Evolutionary conservation across 352 stramenopile species (phyloP).

Genomic region (Globisporangium takayamanum): DNA sequence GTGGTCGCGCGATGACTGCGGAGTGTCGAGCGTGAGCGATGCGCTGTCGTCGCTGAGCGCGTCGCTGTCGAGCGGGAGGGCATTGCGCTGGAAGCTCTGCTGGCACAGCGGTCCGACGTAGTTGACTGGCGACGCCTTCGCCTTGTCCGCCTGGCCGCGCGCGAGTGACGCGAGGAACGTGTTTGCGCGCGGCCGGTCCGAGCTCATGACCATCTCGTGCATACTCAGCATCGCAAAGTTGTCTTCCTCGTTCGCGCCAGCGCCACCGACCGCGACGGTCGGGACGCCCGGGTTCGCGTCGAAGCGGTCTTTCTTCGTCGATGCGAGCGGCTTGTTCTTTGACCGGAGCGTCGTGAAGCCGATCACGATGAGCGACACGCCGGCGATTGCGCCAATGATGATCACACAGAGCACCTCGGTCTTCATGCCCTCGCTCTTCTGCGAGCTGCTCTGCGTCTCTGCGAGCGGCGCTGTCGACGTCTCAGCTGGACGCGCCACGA

Average conservation of each 20-base stretch:
- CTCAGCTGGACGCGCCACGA: constrained; percentile 19
- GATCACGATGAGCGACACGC: constrained; percentile 49
- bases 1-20: constrained; percentile 21
- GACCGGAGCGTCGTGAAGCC: constrained; percentile 57
- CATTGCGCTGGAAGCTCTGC: constrained; percentile 40
- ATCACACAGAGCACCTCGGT: constrained; percentile 57
- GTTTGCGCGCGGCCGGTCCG: constrained; percentile 22
- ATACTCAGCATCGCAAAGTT: constrained; percentile 81
- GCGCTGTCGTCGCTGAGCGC: constrained; percentile 12
- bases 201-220: constrained; percentile 53
- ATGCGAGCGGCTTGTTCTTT: constrained; percentile 18
- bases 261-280: constrained; percentile 19
- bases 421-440: constrained; percentile 32
- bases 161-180: constrained; percentile 45
- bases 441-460: constrained; percentile 1
- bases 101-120: constrained; percentile 42
- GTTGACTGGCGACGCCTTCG: constrained; percentile 28
- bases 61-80: constrained; percentile 17
- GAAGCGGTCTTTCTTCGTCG: constrained; percentile 12
- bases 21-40: constrained; percentile 14
- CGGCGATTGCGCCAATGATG: constrained; percentile 68
- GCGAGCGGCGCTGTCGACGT: constrained; percentile 22
- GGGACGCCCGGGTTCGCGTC: constrained; percentile 18
- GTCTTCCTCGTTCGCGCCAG: constrained; percentile 41
- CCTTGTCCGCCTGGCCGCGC: constrained; percentile 18